These are phyloP conservation scores for Firmiana major DNA, from an alignment of 345 rosid genomes.

Conservation along the genomic window DNA sequence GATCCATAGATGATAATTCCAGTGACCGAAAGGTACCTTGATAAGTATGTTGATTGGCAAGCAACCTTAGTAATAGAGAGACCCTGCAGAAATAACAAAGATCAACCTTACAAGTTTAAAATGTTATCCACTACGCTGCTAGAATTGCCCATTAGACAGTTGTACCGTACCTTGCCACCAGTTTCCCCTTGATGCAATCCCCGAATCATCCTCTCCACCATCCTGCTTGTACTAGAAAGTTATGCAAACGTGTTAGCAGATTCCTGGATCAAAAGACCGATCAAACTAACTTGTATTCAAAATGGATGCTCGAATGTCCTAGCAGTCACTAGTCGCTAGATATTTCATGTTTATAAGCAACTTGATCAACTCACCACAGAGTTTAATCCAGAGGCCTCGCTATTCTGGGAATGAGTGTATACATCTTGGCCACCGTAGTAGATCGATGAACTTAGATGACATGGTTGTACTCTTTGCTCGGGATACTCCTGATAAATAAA, in stretches of 20 bases:
- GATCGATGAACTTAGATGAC: conserved; percentile 76
- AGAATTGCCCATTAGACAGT: background rate
- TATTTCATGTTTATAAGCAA: background rate
- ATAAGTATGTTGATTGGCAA: conserved; percentile 9
- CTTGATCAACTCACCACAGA: conserved; percentile 40
- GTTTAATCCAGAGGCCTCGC: conserved; percentile 40
- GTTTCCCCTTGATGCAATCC: conserved; percentile 80
- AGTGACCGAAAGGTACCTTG: conserved; percentile 15
- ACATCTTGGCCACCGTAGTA: conserved; percentile 80
- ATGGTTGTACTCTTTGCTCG: conserved; percentile 61
- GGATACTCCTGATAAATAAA: conserved; percentile 51
- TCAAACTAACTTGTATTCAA: no score
- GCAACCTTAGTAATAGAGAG: conserved; percentile 50
- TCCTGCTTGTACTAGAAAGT: conserved; percentile 53
- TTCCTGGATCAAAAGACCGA: background rate
- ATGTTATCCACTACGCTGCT: background rate
- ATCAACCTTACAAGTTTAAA: background rate
- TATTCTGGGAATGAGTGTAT: conserved; percentile 38
- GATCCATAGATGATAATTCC: background rate
- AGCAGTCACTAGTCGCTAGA: background rate
- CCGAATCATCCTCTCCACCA: conserved; percentile 68
- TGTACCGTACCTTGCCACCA: conserved; percentile 86
- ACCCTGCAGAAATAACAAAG: conserved; percentile 30
- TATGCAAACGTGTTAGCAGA: conserved; percentile 5
- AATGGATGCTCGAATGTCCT: no score